Evolutionary conservation across 345 rosid species (phyloP).

Genomic region (Brassica rapa): DNA sequence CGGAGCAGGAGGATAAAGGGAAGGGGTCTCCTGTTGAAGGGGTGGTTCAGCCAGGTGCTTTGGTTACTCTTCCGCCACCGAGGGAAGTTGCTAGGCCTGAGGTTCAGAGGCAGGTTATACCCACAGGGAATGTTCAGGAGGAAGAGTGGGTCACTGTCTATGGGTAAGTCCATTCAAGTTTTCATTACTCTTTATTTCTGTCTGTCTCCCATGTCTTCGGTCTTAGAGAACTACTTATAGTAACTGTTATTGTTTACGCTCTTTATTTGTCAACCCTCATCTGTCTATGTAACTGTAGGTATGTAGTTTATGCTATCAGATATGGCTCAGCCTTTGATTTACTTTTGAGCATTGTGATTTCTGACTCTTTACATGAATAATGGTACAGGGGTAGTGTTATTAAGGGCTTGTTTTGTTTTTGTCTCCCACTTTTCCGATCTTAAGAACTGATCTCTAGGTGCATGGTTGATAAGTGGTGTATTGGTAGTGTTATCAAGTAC

Average conservation of each 20-base stretch:
- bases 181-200: neutral
- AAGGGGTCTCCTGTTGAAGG: slow-evolving; percentile 94
- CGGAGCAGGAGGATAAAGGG: slow-evolving; percentile 82
- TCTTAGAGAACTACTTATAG: neutral
- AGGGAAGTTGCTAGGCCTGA: slow-evolving; percentile 98
- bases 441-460: slow-evolving; percentile 7
- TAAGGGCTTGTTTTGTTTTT: neutral
- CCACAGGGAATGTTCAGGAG: slow-evolving; percentile 75
- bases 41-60: slow-evolving; percentile 76
- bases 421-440: neutral
- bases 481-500: too few species aligned
- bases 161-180: slow-evolving; percentile 56
- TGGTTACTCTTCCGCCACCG: slow-evolving; percentile 87
- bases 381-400: neutral
- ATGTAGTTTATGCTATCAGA: neutral
- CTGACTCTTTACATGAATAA: neutral
- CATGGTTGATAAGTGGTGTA: too few species aligned
- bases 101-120: slow-evolving; percentile 64
- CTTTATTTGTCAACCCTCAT: neutral
- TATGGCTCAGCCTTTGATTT: slow-evolving; percentile 9
- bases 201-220: neutral
- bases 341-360: neutral
- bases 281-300: neutral
- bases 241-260: neutral
- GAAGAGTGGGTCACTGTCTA: slow-evolving; percentile 99